Evolutionary conservation across 805 yeast species (phyloP).

Genomic region (Candida golubevii): DNA sequence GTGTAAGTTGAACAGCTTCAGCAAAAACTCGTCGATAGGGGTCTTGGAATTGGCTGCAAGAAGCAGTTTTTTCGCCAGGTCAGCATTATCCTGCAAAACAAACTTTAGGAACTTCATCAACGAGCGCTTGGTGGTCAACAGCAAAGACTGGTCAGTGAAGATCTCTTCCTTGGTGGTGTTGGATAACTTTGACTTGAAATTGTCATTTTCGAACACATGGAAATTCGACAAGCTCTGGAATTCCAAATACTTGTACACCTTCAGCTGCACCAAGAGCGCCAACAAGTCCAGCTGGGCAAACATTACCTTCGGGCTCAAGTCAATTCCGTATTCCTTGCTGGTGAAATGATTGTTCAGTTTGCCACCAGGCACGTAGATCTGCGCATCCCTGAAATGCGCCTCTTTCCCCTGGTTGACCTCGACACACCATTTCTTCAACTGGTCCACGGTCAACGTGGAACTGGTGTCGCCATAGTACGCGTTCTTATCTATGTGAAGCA

Average conservation of each 20-base stretch:
- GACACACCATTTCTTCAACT: slow-evolving; percentile 76
- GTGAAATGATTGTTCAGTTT: slow-evolving; percentile 47
- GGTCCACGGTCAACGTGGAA: slow-evolving; percentile 84
- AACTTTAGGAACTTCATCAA: slow-evolving; percentile 91
- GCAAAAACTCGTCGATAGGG: slow-evolving; percentile 58
- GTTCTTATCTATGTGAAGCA: slow-evolving; percentile 82
- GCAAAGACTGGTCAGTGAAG: slow-evolving; percentile 79
- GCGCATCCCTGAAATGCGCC: slow-evolving; percentile 61
- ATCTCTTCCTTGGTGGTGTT: slow-evolving; percentile 85
- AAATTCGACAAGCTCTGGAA: slow-evolving; percentile 84
- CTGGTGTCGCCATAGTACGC: slow-evolving; percentile 84
- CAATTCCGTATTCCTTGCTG: slow-evolving; percentile 80
- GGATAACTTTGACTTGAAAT: slow-evolving; percentile 73
- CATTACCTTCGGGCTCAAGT: slow-evolving; percentile 78
- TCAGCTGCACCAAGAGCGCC: slow-evolving; percentile 69
- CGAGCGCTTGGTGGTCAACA: slow-evolving; percentile 71
- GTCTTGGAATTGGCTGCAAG: slow-evolving; percentile 54
- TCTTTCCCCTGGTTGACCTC: slow-evolving; percentile 51
- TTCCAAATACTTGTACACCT: slow-evolving; percentile 88
- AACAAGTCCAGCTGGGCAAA: slow-evolving; percentile 89
- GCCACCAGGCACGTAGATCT: slow-evolving; percentile 67
- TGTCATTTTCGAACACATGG: slow-evolving; percentile 92
- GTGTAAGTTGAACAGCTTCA: slow-evolving; percentile 64
- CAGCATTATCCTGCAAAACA: slow-evolving; percentile 54
- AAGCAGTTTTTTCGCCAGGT: slow-evolving; percentile 54